Conservation (phyloP, 2,329 filamentous ascomycete genomes). For the Fusarium neocosmosporiellum region DNA sequence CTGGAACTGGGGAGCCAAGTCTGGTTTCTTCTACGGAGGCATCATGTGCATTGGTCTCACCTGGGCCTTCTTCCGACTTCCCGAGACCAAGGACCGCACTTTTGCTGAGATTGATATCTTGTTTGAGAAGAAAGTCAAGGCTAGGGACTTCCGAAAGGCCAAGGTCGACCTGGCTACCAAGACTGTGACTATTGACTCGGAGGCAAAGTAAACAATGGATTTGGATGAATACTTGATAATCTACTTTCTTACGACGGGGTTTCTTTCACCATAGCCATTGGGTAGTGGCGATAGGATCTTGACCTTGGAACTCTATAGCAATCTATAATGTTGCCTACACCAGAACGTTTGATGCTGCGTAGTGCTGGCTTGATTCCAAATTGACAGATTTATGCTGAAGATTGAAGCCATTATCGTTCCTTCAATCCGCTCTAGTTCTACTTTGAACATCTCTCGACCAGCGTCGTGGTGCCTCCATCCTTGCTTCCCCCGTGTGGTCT, state of each 20-base stretch:
- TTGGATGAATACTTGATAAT: background rate
- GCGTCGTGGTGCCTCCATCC: background rate
- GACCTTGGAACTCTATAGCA: background rate
- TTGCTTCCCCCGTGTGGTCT: background rate
- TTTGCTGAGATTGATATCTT: slow-evolving; percentile 67
- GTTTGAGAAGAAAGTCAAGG: slow-evolving; percentile 58
- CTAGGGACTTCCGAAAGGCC: slow-evolving; percentile 54
- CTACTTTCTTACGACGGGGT: background rate
- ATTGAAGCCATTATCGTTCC: background rate
- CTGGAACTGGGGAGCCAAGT: slow-evolving; percentile 61
- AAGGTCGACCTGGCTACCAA: slow-evolving; percentile 38
- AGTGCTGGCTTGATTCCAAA: background rate
- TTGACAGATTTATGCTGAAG: background rate
- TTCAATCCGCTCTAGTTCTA: background rate
- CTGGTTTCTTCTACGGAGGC: slow-evolving; percentile 57
- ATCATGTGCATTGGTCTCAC: slow-evolving; percentile 56
- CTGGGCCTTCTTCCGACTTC: slow-evolving; percentile 65
- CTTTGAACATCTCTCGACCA: background rate
- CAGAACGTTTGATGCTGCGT: background rate
- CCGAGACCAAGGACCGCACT: slow-evolving; percentile 64
- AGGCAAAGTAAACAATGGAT: background rate
- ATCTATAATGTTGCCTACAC: background rate
- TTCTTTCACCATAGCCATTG: background rate
- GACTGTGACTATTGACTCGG: background rate
- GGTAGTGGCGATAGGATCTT: background rate